A percentile compares a stretch with the other conserved stretches of the same genome.
These are phyloP conservation scores for Russula foetens DNA, from an alignment of 768 basidiomycete species.

Conservation along the genomic window DNA sequence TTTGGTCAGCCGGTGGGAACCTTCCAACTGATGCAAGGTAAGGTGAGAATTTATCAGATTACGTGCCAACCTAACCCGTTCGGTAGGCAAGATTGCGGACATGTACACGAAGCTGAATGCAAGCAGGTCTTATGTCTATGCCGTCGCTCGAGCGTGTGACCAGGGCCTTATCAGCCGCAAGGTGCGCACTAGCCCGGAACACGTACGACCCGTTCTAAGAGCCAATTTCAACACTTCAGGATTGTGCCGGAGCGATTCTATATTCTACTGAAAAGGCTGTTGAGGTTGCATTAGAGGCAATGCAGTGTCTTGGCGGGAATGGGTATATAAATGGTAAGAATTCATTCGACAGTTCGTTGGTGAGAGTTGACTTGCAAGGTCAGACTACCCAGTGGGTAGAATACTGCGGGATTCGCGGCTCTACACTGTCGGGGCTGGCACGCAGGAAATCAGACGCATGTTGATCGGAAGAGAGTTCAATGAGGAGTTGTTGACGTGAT, in stretches of 20 bases:
- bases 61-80: constrained; percentile 16
- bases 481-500: constrained; percentile 37
- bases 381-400: constrained; percentile 82
- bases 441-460: constrained; percentile 93
- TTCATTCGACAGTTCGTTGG: background rate
- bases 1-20: constrained; percentile 83
- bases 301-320: constrained; percentile 93
- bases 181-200: constrained; percentile 47
- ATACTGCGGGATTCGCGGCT: constrained; percentile 80
- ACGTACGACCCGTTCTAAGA: background rate
- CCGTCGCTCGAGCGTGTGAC: constrained; percentile 87
- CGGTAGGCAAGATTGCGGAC: constrained; percentile 70
- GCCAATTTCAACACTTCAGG: constrained; percentile 38
- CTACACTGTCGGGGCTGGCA: constrained; percentile 94
- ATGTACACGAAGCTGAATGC: constrained; percentile 94
- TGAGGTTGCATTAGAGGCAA: constrained; percentile 83
- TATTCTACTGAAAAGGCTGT: constrained; percentile 91
- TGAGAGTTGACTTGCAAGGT: background rate
- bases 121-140: constrained; percentile 85
- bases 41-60: constrained; percentile 14
- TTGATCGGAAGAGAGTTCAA: constrained; percentile 93
- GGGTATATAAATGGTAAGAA: constrained; percentile 84
- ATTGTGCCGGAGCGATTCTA: constrained; percentile 91
- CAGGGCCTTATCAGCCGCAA: constrained; percentile 65
- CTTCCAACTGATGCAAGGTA: constrained; percentile 96